Evolutionary conservation across 1,284 basidiomycete species (phyloP), one percentile per base, ranked within the genome.

Genomic region (Fomitiporia mediterranea): DNA sequence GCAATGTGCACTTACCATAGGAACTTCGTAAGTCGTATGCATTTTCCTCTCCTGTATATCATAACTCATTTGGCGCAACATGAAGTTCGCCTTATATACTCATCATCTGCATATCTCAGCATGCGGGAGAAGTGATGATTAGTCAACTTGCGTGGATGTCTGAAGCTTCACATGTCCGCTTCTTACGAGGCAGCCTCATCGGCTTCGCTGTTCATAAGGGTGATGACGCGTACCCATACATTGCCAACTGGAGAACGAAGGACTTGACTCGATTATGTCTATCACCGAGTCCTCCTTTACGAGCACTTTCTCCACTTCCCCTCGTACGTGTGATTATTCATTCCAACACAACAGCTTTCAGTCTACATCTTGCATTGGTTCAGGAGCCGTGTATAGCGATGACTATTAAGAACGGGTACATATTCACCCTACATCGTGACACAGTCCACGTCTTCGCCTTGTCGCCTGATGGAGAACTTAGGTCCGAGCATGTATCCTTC

Each of bases 161-260:
- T 15, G 46, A 13, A 2, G 47, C 34, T 25, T 51, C 54, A 4
- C 54, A 56, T 40, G 35, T 51, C 19, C 30, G n/a, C 9, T 25
- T 39, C 5, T 40, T 56, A 4, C 37, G 25, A 11, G 47, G 32
- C 17, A 7, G n/a, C 4, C 15, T 49, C 23, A 17, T 56, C 17
- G 47, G 47, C 2, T 51, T 39, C 28, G 54, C 47, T 4, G 38
- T 30, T 23, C 21, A 30, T 11, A 39, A 55, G 23, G 53, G 53
- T 13, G 54, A 56, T 27, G 54, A 51, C 28, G 40, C 47, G 25
- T 39, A 50, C 25, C 54, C 47, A 19, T 42, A 27, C 19, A 39
- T 56, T 17, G 17, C 27, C 19, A 39, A 49, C 4, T 56, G 54
- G 54, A 40, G 30, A n/a, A 30, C 37, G 7, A 17, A 38, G n/a